These are phyloP conservation scores for Saposhnikovia divaricata DNA, from an alignment of 129 eudicot genomes.

Conservation along the genomic window DNA sequence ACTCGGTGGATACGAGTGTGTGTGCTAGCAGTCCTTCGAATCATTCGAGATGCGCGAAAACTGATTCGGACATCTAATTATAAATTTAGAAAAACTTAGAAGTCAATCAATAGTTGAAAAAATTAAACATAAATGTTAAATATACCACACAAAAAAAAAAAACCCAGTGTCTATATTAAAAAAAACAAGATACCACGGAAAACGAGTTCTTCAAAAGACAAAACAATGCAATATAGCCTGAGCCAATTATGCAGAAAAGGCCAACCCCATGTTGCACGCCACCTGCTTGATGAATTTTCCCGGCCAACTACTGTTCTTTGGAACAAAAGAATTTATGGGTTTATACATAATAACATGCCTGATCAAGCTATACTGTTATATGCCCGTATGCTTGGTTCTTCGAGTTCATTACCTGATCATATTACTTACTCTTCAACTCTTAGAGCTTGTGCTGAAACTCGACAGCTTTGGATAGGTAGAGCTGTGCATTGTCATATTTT, in stretches of 20 bases:
- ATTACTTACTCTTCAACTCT: constrained; percentile 68
- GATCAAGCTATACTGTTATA: constrained; percentile 55
- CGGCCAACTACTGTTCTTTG: constrained; percentile 80
- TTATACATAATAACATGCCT: constrained; percentile 63
- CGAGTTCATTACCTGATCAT: constrained; percentile 31
- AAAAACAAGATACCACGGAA: too few relatives aligned
- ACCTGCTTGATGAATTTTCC: constrained; percentile 55
- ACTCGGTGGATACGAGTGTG: too few relatives aligned
- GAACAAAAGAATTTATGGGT: constrained; percentile 81
- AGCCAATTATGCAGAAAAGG: constrained; percentile 51
- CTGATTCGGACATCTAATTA: too few relatives aligned
- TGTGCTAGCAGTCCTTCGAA: too few relatives aligned
- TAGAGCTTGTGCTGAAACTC: constrained; percentile 71
- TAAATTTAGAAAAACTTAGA: too few relatives aligned
- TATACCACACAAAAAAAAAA: too few relatives aligned
- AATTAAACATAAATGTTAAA: too few relatives aligned
- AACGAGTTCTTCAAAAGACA: too few relatives aligned
- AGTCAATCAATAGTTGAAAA: too few relatives aligned
- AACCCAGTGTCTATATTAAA: too few relatives aligned
- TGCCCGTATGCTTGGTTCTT: constrained; percentile 30
- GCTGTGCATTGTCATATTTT: too few relatives aligned
- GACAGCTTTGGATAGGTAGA: constrained; percentile 11
- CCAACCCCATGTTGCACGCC: constrained; percentile 34
- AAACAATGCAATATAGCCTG: constrained; percentile 27
- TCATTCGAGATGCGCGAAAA: too few relatives aligned